phyloP scores from a whole-genome alignment of 2,329 filamentous ascomycete species.

The Ophiocordyceps sinensis region DNA sequence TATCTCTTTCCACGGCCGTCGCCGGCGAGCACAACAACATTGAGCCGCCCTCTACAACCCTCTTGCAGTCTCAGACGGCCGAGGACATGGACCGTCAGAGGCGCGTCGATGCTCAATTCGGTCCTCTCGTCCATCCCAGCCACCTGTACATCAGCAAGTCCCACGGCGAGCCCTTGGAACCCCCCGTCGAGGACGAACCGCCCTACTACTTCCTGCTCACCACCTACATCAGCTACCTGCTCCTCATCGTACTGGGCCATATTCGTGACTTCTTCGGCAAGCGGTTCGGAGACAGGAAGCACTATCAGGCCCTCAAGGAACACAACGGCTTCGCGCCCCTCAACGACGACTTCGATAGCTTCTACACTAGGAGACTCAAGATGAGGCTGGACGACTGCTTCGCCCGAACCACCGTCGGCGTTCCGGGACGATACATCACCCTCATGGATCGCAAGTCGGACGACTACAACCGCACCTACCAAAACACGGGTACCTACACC shows the following conservation, averaged over 20 bases:
- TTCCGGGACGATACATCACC: constrained; percentile 87
- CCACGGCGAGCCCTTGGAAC: constrained; percentile 62
- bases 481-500: constrained; percentile 76
- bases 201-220: constrained; percentile 95
- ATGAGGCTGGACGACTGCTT: constrained; percentile 95
- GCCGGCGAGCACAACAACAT: constrained; percentile 57
- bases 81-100: constrained; percentile 65
- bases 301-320: constrained; percentile 68
- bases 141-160: constrained; percentile 87
- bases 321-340: constrained; percentile 85
- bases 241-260: constrained; percentile 90
- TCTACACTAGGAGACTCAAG: constrained; percentile 88
- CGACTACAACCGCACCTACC: constrained; percentile 84
- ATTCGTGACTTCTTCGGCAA: constrained; percentile 97
- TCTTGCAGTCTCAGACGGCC: constrained; percentile 80
- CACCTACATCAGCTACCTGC: constrained; percentile 95
- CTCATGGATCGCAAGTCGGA: constrained; percentile 81
- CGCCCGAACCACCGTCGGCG: constrained; percentile 78
- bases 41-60: constrained; percentile 58
- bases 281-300: constrained; percentile 70
- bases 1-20: constrained; percentile 78
- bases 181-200: constrained; percentile 85
- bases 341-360: constrained; percentile 98
- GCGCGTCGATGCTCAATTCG: constrained; percentile 80
- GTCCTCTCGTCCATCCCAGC: constrained; percentile 61